Evolutionary conservation across 139 green algal genomes (phyloP), one percentile per base, ranked within the genome.

Genomic region (Coccomyxa sp.): DNA sequence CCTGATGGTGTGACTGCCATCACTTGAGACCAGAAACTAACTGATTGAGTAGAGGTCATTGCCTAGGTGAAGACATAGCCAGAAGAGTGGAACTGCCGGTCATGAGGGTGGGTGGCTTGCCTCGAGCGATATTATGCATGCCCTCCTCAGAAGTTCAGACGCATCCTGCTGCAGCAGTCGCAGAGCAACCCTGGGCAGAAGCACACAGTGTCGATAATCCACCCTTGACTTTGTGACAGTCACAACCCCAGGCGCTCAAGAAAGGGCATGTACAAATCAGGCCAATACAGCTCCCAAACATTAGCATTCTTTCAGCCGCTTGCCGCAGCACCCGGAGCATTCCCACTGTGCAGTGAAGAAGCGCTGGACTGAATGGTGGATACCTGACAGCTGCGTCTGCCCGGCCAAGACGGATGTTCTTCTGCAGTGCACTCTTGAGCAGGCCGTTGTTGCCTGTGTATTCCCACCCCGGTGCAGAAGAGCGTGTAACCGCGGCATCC

Each of bases 341-440:
- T 51, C 38, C 38, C 38, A 7, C 38, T 51, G 38, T 51, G 38
- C 38, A 51, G 38, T 51, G 38, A 51, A 51, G 7, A 7, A 51
- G 38, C 38, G 7, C 38, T 51, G 38, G 38, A 7, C 38, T 51
- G 38, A 51, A 51, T 51, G n/a, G 76, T 25, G 13, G 30, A 21
- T 67, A 88, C 85, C 82, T 83, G 67, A 87, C 84, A 38, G 88
- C 88, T 23, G 59, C 81, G 0, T 51, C 79, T 58, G 81, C 83
- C 13, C 83, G 81, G 32, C 90, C 80, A 17, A 91, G 84, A 21
- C 90, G 84, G 18, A 93, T 71, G 77, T 81, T 86, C 86, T 93
- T 92, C 84, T 94, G 91, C 82, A 94, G 85, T 28, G 88, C 91
- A 75, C 82, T 89, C 85, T 92, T 93, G 38, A 91, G 83, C 25